Base-by-base conservation (phyloP, 2,329 filamentous ascomycete genomes). In the Stromatinia cepivora region DNA sequence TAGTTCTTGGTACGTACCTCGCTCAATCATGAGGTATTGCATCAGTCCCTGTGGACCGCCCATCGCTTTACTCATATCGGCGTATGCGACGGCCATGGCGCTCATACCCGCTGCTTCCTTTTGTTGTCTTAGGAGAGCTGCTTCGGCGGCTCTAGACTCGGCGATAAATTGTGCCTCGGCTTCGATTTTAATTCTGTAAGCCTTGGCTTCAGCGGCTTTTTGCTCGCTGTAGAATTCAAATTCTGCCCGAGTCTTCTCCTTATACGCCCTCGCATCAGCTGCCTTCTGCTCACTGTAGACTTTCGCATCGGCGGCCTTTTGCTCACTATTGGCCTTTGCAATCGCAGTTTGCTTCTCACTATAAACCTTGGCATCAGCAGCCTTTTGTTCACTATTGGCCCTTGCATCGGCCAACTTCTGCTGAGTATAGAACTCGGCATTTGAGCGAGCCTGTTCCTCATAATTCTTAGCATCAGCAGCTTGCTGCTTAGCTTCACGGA, bases 21-120 rank as follows among this genome's bases (percentile, higher is more conserved):
- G 90, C 81, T 94, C 90, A 77, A 97, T 88, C 93, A 96, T 96
- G 81, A 94, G 86, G 83, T 91, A 94, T 79, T 94, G 90, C 75
- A 96, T 83, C 70, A 97, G 84, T 42, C 91, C 91, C 48, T 89
- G 85, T 2, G 93, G 91, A 0, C 93, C 92, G 70, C 92, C 92
- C 58, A 96, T 88, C 0, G 92, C 92, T 1, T 84, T 80, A 3
- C 89, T 84, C 76, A 96, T 84, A 75, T 89, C 87, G 72, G 83
- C 84, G 79, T 95, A 96, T n/a, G 91, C 92, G 68, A 90, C 88
- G 1, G 92, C 92, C 87, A 93, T 92, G 75, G 92, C 91, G 0
- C 82, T 79, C 48, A 94, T 82, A 81, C 90, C 93, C 76, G 93
- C 90, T 2, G 92, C 92, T 78, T 94, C 90, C 75, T 89, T 89